Percentiles rank a stretch among this genome's conserved stretches.
Evolutionary conservation across 805 yeast genomes (phyloP).

Genomic region (Ogataea methanolica): DNA sequence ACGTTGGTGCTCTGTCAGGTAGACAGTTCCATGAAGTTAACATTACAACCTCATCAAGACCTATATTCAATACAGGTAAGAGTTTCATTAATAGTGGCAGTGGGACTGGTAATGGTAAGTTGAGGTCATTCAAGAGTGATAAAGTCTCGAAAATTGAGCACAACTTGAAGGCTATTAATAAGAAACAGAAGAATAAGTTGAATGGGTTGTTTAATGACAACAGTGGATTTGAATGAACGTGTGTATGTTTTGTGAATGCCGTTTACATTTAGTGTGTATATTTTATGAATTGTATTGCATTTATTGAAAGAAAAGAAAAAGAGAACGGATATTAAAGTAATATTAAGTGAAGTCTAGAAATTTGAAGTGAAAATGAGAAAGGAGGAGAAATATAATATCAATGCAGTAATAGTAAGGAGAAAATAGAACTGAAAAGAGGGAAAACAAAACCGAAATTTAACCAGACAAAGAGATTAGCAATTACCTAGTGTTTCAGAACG

Average conservation of each 20-base stretch:
- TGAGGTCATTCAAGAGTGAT: slow-evolving; percentile 5
- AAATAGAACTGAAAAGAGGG: not conserved
- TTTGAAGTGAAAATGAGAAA: not conserved
- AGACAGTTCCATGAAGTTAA: slow-evolving; percentile 24
- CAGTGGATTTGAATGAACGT: slow-evolving; percentile 11
- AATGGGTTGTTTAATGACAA: slow-evolving; percentile 6
- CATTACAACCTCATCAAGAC: slow-evolving; percentile 26
- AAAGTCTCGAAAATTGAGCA: slow-evolving; percentile 18
- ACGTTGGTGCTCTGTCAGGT: slow-evolving; percentile 20
- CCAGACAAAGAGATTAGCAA: not conserved
- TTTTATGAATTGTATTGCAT: not conserved
- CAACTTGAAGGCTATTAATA: slow-evolving; percentile 7
- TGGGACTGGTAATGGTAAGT: too few relatives aligned
- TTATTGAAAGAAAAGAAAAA: not conserved
- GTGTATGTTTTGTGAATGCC: too few relatives aligned
- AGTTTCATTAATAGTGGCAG: too few relatives aligned
- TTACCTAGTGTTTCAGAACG: slow-evolving; percentile 8
- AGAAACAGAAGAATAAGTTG: slow-evolving; percentile 9
- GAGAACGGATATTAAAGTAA: not conserved
- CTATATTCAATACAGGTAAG: slow-evolving; percentile 11
- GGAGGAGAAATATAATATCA: not conserved
- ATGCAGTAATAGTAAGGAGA: not conserved
- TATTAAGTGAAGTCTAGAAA: not conserved
- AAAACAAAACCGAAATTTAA: not conserved
- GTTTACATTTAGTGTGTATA: not conserved